Evolutionary conservation across 768 basidiomycete species (phyloP), one percentile per base, ranked within the genome.

Genomic region (Boletus rufocinnamomeus): DNA sequence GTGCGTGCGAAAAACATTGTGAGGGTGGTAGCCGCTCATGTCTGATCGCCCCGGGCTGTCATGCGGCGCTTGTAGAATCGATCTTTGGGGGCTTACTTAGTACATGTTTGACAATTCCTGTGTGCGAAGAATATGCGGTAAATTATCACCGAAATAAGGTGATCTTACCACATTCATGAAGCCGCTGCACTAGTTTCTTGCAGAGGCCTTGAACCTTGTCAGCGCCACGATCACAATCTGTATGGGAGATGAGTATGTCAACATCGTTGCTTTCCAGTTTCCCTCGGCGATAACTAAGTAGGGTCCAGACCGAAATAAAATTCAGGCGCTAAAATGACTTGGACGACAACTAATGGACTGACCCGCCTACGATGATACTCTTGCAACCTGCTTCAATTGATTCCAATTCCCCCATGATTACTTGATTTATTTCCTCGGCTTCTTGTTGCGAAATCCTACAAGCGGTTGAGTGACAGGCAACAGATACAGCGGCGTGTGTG

Each of bases 181-280:
- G 77, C 53, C 76, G 74, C 43, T 76, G 76, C 13, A 91, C 78
- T 6, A 95, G 73, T 56, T 75, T 80, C 57, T 81, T 78, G 63
- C 87, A 84, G 1, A 94, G 76, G 4, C 82, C 85, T 57, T 82
- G 84, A n/a, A 88, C 79, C 46, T 81, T 78, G 10, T 70, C 72
- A 30, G 67, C 76, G 10, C 80, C 82, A 6, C 67, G 70, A 44
- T 71, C 63, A 52, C 73, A 65, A 61, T 85, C 80, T 0, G 82
- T 77, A 66, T 95, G 91, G 37, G 87, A 89, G 68, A 96, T 88
- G 2, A 97, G 84, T 56, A 98, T 89, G 66, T 98, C 95, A 32
- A 94, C 86, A 68, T 97, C 95, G 65, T 89, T 91, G 66, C 88
- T 91, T 59, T 84, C 74, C 3, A 75, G 66, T 70, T 96, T 96